Base-by-base conservation (phyloP, 352 stramenopile species). In the Globisporangium ultimum region DNA sequence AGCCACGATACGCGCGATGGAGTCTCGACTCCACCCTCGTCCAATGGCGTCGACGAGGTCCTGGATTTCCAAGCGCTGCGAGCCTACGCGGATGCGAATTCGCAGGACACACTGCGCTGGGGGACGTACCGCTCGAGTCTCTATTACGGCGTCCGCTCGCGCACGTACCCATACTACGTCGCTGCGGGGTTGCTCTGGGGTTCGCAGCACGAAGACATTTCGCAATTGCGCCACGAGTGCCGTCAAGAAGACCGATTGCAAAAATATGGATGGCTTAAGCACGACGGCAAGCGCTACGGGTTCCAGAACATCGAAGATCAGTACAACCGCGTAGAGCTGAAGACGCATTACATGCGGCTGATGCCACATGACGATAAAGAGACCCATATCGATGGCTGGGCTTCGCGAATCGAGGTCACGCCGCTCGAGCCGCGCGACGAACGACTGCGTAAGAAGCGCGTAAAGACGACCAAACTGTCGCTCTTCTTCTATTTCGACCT, bases 401-500 rank as follows among this genome's bases (percentile, higher is more conserved):
- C 71, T 11, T 63, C 71, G 13, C 71, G 82, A 40, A 56, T 89
- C 6, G 56, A 70, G 14, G 69, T 70, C 8, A 58, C 61, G 58
- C 67, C 77, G 6, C 55, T 89, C 42, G 70, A 71, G 32, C 79
- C 77, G 2, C 64, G 58, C 13, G 78, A 88, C 61, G 67, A 78
- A 59, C 68, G 62, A 6, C 58, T 86, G 42, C 63, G 56, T 7
- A 69, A 71, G 41, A 66, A 70, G 54, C 32, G 63, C 11, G 70
- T 83, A 18, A 54, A 59, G 9, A 58, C 36, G n/a, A 92, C 80
- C 55, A 84, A 83, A 53, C 41, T 89, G 11, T 92, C 85, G 45
- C 68, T 94, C 9, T 92, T 89, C 47, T 92, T 91, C 63, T 94
- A 92, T 46, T 60, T 92, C 8, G 85, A 94, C 38, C 48, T 92